phyloP scores from a whole-genome alignment of 306 rosid species.

The Dalbergia oliveri region DNA sequence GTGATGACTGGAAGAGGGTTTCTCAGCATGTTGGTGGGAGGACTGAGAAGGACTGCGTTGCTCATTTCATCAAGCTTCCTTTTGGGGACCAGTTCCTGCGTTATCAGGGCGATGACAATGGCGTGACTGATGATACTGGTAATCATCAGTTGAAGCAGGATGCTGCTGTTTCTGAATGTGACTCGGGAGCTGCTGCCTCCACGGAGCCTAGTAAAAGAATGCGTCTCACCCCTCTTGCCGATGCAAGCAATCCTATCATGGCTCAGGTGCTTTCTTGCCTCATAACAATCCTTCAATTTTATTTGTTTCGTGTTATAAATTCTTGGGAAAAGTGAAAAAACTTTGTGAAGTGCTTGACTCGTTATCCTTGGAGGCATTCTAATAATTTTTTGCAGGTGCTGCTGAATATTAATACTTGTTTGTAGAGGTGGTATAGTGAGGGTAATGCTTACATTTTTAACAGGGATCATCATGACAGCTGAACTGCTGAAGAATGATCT shows the following conservation, averaged over 20 bases:
- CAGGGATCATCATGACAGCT: not conserved
- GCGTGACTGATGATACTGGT: slow-evolving; percentile 18
- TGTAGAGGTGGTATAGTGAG: not conserved
- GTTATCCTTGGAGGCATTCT: too few relatives aligned
- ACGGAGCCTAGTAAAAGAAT: slow-evolving; percentile 61
- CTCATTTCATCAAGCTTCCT: slow-evolving; percentile 86
- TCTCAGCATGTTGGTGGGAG: slow-evolving; percentile 87
- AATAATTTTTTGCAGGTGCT: not conserved
- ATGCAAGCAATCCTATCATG: slow-evolving; percentile 98
- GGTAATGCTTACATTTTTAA: slow-evolving; percentile 11
- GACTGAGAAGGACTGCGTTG: slow-evolving; percentile 91
- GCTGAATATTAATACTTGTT: not conserved
- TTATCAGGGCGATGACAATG: slow-evolving; percentile 47
- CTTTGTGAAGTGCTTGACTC: not conserved
- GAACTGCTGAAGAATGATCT: slow-evolving; percentile 34
- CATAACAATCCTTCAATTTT: not conserved
- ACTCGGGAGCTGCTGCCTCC: slow-evolving; percentile 48
- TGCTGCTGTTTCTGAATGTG: slow-evolving; percentile 51
- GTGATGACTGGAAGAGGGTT: slow-evolving; percentile 94
- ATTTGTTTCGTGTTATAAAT: not conserved
- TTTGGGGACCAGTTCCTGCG: slow-evolving; percentile 72
- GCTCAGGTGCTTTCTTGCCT: slow-evolving; percentile 74
- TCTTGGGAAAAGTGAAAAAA: too few relatives aligned
- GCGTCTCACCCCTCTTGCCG: slow-evolving; percentile 93
- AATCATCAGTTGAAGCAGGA: slow-evolving; percentile 46